Evolutionary conservation across 2,329 filamentous ascomycete species (phyloP).

Genomic region (Claviceps purpurea): DNA sequence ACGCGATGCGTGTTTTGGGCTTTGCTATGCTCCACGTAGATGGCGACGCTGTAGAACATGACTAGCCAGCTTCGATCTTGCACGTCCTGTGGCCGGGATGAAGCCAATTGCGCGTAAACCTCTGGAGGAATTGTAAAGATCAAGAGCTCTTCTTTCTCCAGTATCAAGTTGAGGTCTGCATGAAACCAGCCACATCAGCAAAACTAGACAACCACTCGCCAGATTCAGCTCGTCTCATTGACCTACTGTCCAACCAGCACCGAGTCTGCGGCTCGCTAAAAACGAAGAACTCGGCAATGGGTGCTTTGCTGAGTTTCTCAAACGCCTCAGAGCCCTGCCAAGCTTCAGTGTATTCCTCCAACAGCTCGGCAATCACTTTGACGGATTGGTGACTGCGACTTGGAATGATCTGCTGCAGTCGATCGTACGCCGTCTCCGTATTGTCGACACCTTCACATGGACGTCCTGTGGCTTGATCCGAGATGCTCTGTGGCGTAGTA

Average conservation of each 20-base stretch:
- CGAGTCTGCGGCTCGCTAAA: not conserved
- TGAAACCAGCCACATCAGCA: not conserved
- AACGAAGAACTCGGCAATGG: not conserved
- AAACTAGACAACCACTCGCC: too few species aligned
- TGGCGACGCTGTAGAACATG: constrained; percentile 3
- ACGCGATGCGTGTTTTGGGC: not conserved
- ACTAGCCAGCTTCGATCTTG: constrained; percentile 3
- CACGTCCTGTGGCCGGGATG: not conserved
- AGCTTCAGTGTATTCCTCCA: not conserved
- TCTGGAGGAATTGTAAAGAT: not conserved
- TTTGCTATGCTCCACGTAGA: not conserved
- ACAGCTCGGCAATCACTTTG: not conserved
- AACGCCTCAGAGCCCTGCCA: not conserved
- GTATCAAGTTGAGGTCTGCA: not conserved
- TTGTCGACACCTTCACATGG: not conserved
- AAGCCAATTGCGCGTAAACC: not conserved
- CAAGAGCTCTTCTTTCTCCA: not conserved
- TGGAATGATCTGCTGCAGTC: not conserved
- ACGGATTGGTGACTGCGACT: not conserved
- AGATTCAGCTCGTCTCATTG: not conserved
- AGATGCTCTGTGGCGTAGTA: not conserved
- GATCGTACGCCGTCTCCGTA: not conserved
- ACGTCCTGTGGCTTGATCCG: not conserved
- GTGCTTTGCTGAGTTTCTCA: not conserved
- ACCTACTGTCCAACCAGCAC: not conserved